phyloP scores from a whole-genome alignment of 2,329 filamentous ascomycete genomes.

The Apiospora malaysiana region DNA sequence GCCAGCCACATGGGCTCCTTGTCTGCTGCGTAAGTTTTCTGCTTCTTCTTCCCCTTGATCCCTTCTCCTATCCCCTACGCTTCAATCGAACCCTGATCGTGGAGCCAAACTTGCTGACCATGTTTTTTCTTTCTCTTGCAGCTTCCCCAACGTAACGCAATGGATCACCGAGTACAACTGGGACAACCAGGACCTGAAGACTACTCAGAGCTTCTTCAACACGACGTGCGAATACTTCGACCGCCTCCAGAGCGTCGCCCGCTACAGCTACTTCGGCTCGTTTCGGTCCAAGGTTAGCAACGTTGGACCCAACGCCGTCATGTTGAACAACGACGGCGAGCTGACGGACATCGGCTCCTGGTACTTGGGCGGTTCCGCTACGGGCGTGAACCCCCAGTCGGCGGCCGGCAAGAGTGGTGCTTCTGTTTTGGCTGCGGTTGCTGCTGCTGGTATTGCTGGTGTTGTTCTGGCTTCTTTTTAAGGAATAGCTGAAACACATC shows the following conservation, averaged over 20 bases:
- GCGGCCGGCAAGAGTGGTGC: slow-evolving; percentile 18
- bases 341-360: slow-evolving; percentile 78
- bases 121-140: slow-evolving; percentile 32
- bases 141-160: slow-evolving; percentile 66
- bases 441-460: background rate
- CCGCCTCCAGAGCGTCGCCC: slow-evolving; percentile 62
- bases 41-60: background rate
- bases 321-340: slow-evolving; percentile 70
- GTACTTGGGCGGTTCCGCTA: slow-evolving; percentile 69
- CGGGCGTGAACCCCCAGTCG: slow-evolving; percentile 47
- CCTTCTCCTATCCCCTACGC: background rate
- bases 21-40: slow-evolving; percentile 47
- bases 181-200: slow-evolving; percentile 58
- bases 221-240: slow-evolving; percentile 71
- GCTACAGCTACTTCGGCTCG: slow-evolving; percentile 78
- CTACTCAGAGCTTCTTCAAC: slow-evolving; percentile 73
- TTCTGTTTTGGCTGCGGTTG: slow-evolving; percentile 1
- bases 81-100: background rate
- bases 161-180: slow-evolving; percentile 83
- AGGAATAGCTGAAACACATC: background rate
- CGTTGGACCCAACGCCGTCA: slow-evolving; percentile 73
- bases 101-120: background rate
- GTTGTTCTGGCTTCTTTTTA: background rate
- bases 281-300: slow-evolving; percentile 75
- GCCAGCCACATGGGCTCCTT: slow-evolving; percentile 70